Base-by-base conservation (phyloP, 1,284 basidiomycete species). In the Cerrena zonata region DNA sequence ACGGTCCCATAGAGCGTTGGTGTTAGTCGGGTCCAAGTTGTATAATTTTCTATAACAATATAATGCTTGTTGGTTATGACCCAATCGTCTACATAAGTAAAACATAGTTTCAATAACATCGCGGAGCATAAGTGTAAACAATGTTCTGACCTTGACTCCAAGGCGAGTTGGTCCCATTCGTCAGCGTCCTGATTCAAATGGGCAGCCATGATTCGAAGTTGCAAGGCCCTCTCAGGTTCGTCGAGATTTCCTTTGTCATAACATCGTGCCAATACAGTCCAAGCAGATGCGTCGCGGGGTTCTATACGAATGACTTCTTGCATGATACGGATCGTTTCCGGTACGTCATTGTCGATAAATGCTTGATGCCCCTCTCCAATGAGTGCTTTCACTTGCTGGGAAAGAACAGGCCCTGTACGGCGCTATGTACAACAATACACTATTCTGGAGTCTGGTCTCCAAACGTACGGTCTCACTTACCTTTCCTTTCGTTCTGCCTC, bases 281-380 rank as follows among this genome's bases (percentile, higher is more conserved):
- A 97, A 0, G 94, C 91, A 3, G 82, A 70, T 3, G 79, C 76
- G 7, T 92, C 89, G 27, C 88, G 82, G 2, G 94, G 92, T 65
- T 98, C 94, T 51, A 94, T 92, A 7, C 91, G 82, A 51, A 98
- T 93, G 56, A 97, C 90, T 63, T 98, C 91, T 63, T 89, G 84
- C 77, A 94, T 90, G 41, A 86, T 79, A 21, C 80, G 77, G 30
- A 92, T 85, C 1, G 92, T 87, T 56, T 85, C 78, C 1, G 76
- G 70, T 18, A 85, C 72, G 53, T 91, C 71, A 47, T 74, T 78
- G 58, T 88, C 82, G 46, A 94, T 82, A 65, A 91, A 97, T 1
- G 87, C 87, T 60, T 90, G 80, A 65, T 95, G 96, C 23, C 91
- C 95, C 52, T 89, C 82, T 15, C 91, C 90, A 40, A 98, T 79